Conservation (phyloP, 2,329 filamentous ascomycete genomes). For the Fusarium subglutinans region DNA sequence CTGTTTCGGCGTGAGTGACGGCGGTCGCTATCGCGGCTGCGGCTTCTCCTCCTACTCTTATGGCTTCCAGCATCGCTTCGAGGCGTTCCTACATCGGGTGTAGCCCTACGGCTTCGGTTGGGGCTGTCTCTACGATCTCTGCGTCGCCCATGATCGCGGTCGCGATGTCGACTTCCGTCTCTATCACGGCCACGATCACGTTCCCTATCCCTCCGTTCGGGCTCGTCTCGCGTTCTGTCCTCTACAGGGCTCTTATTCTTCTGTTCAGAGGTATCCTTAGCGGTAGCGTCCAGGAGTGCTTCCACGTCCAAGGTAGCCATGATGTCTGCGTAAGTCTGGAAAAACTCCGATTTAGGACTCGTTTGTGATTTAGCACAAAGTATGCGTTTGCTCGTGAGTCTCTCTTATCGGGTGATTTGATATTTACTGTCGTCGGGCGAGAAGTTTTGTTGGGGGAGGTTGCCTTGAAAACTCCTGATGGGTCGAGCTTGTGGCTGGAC, state of each 20-base stretch:
- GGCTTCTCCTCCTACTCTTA: conserved; percentile 82
- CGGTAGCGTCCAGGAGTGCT: conserved; percentile 87
- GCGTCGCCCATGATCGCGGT: conserved; percentile 59
- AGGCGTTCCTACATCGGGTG: conserved; percentile 71
- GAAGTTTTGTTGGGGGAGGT: conserved; percentile 18
- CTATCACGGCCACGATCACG: conserved; percentile 66
- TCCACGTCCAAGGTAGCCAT: conserved; percentile 78
- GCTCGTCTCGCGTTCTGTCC: conserved; percentile 58
- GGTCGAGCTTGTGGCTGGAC: conserved; percentile 37
- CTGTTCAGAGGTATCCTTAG: conserved; percentile 66
- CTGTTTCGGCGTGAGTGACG: conserved; percentile 78
- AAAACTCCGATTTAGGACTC: not conserved
- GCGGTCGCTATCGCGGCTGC: conserved; percentile 79
- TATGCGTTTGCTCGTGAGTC: conserved; percentile 5
- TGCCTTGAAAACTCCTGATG: conserved; percentile 34
- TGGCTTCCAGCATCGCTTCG: conserved; percentile 81
- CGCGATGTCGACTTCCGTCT: conserved; percentile 64
- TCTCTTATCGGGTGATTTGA: conserved; percentile 4
- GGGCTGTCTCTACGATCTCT: conserved; percentile 66
- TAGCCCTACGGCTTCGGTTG: conserved; percentile 55
- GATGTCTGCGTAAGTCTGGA: conserved; percentile 38
- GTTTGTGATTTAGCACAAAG: conserved; percentile 1
- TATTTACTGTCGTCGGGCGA: conserved; percentile 18
- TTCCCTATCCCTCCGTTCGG: conserved; percentile 64
- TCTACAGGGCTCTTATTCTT: conserved; percentile 58